Evolutionary conservation across 768 basidiomycete genomes (phyloP), one percentile per base, ranked within the genome.

Genomic region (Agaricus sinodeliciosus): DNA sequence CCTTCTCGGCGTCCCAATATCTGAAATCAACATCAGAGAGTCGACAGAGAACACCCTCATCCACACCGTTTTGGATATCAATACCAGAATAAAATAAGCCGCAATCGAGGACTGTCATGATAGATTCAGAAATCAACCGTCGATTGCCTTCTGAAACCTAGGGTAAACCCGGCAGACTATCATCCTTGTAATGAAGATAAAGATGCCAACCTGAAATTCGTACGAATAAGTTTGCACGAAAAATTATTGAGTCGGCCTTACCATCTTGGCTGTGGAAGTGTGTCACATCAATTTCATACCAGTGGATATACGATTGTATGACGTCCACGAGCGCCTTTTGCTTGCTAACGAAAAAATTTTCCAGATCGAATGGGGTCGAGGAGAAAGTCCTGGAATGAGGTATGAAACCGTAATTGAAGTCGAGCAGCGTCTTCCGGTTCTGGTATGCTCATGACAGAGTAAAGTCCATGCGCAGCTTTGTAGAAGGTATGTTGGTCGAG

Each of bases 321-420:
- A 42, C 4, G 18, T 41, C 49, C 7, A 18, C 3, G 7, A 16
- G 11, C 27, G 49, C 49, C 18, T 34, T 28, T 12, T 45, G 11
- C 15, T 18, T 18, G 4, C 37, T 18, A 11, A 46, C 11, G 9
- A 19, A 15, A n/a, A 13, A 45, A 52, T 18, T 35, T 26, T n/a
- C 51, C 44, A 8, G 51, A 46, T 13, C 44, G 50, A 15, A 9
- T 51, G 5, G 50, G 12, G 31, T 36, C 43, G 12, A 25, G 26
- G 4, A 51, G 50, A 12, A 22, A 51, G 22, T 44, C 50, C 19
- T 44, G n/a, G 31, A 51, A 51, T 15, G 50, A 51, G 2, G 42
- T 18, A 26, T 51, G 28, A 19, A 51, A 43, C 1, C 16, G 18
- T 12, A 44, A 15, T 13, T 3, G 15, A 9, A 15, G 19, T 25